A percentile compares a stretch with the other conserved stretches of the same genome.
phyloP scores from a whole-genome alignment of 2,329 filamentous ascomycete species.

The Hymenoscyphus infarciens region DNA sequence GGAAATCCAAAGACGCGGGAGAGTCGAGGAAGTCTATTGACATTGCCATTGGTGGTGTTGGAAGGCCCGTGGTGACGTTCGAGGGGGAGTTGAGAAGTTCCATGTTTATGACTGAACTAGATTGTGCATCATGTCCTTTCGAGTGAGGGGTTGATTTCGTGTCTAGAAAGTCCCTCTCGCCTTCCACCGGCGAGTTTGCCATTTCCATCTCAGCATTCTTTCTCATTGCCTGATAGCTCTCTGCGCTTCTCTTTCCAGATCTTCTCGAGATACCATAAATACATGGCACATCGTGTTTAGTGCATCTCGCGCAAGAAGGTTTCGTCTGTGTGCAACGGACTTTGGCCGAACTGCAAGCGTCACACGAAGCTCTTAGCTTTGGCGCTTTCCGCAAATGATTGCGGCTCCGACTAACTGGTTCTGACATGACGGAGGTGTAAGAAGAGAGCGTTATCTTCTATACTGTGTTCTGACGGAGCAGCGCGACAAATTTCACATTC shows the following conservation, averaged over 20 bases:
- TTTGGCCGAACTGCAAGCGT: constrained; percentile 15
- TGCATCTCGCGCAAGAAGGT: constrained; percentile 13
- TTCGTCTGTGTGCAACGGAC: constrained; percentile 14
- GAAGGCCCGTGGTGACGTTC: constrained; percentile 7
- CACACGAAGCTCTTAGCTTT: constrained; percentile 14
- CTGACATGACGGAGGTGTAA: constrained; percentile 9
- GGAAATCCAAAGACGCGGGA: constrained; percentile 4
- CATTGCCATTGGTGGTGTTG: constrained; percentile 10
- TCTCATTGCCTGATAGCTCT: constrained; percentile 15
- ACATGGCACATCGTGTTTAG: constrained; percentile 13
- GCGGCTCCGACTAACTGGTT: constrained; percentile 10
- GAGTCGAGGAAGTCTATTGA: constrained; percentile 13
- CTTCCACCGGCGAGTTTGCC: constrained; percentile 2
- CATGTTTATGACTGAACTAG: constrained; percentile 7
- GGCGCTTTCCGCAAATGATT: constrained; percentile 10
- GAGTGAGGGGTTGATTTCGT: background rate
- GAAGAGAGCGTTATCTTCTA: constrained; percentile 9
- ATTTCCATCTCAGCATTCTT: constrained; percentile 10
- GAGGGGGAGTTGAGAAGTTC: background rate
- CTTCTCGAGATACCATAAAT: constrained; percentile 13
- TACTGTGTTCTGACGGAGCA: background rate
- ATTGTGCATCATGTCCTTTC: background rate
- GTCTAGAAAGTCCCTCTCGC: constrained; percentile 8
- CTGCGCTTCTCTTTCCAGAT: constrained; percentile 14
- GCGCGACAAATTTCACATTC: background rate